These are phyloP conservation scores for Kalaharituber pfeilii DNA, from an alignment of 2,329 filamentous ascomycete genomes.

Conservation along the genomic window DNA sequence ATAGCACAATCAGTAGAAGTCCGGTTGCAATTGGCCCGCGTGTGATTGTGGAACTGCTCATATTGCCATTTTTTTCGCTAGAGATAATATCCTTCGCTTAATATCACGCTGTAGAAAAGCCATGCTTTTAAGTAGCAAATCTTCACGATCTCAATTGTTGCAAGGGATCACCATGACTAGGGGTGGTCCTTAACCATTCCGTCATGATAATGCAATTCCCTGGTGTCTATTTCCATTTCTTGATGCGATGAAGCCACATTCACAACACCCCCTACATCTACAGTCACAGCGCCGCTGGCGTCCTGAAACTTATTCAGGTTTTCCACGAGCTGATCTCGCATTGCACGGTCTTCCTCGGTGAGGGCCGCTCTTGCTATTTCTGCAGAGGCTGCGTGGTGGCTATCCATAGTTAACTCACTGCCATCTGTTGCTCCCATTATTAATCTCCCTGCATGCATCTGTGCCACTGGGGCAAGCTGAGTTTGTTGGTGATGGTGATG, in stretches of 20 bases:
- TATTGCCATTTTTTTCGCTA: background rate
- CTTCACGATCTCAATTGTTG: background rate
- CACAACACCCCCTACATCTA: background rate
- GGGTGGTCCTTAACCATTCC: background rate
- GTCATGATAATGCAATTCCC: background rate
- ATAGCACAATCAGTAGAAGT: no score
- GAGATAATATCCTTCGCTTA: background rate
- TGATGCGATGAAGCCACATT: background rate
- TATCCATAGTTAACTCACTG: background rate
- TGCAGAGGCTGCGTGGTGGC: conserved; percentile 15
- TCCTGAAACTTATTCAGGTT: background rate
- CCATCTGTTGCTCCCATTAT: background rate
- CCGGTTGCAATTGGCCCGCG: no score
- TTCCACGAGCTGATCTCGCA: background rate
- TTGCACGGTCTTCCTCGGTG: background rate
- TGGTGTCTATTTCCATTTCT: background rate
- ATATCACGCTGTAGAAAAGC: background rate
- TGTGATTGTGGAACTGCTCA: no score
- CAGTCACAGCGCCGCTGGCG: no score
- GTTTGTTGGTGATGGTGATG: conserved; percentile 11
- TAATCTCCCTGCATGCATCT: background rate
- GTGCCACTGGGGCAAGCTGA: background rate
- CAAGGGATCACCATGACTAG: background rate
- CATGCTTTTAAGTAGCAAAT: background rate
- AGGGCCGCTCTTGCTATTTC: conserved; percentile 3